Base-by-base conservation (phyloP, 2,329 filamentous ascomycete genomes). In the Neurospora crassa region DNA sequence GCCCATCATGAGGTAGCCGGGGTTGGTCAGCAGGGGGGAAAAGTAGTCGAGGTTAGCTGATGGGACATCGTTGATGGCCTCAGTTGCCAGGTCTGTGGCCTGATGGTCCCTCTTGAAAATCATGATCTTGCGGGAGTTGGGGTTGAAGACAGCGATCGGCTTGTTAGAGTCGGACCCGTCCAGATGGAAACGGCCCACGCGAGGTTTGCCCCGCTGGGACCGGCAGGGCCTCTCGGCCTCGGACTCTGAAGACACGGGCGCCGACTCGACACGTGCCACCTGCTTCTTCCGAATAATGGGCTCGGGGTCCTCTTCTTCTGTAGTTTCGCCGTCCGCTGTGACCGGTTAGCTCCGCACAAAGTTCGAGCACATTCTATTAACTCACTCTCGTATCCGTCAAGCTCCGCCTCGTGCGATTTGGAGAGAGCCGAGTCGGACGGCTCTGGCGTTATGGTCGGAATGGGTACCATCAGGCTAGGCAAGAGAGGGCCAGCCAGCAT, bases 1-100 rank as follows among this genome's bases (percentile, higher is more conserved):
- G 68, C 90, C 90, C 82, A 94, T 89, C 91, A 94, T 94, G 74
- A 94, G 86, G 72, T 93, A 91, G 71, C 90, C 89, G 20, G 89
- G 88, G 72, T 91, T 90, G 78, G 85, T 88, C 73, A 91, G 81
- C 77, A 92, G 88, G 18, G 90, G 88, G 0, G 84, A 84, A 4
- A 82, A 78, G 70, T 84, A 79, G 18, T 77, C 40, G 45, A 82
- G 76, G 70, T 82, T 78, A 68, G 80, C 77, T 3, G 77, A 70
- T 73, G 82, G 76, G 77, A 83, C 84, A 20, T 84, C 80, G 71
- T 87, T 83, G 77, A 87, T 87, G 68, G 86, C 83, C 77, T 87
- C 86, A 0, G 86, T 85, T 0, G 86, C 87, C 29, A 88, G 78
- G 72, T 88, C 86, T 18, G 88, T 79, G 68, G 82, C 82, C 69